A percentile compares a stretch with the other conserved stretches of the same genome.
These are phyloP conservation scores for Inga leiocalycina DNA, from an alignment of 306 rosid genomes.

Conservation along the genomic window DNA sequence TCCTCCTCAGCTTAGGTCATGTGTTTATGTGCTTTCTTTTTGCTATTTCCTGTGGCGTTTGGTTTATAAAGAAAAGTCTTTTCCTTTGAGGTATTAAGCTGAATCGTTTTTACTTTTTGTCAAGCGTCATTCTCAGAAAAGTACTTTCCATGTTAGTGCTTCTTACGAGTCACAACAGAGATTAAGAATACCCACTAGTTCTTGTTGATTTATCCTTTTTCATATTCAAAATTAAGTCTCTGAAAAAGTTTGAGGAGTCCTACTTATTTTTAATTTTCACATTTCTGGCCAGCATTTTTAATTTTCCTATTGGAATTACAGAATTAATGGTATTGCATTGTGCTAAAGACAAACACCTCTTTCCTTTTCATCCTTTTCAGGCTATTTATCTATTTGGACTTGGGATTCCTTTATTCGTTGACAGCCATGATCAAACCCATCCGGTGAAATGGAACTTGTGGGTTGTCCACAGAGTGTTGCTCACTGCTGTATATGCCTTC, in stretches of 20 bases:
- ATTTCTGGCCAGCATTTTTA: not conserved
- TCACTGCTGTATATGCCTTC: constrained; percentile 68
- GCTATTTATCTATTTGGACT: constrained; percentile 78
- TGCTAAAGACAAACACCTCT: constrained; percentile 21
- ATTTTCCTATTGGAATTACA: not conserved
- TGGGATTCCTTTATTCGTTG: constrained; percentile 80
- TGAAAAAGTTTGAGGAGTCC: not conserved
- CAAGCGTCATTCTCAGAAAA: not conserved
- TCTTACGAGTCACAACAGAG: not conserved
- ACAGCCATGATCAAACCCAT: constrained; percentile 46
- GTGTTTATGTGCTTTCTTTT: not conserved
- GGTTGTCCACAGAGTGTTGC: constrained; percentile 78
- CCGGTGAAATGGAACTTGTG: constrained; percentile 80
- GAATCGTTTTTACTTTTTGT: not conserved
- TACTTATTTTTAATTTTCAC: not conserved
- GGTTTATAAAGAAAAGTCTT: not conserved
- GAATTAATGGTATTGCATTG: not conserved
- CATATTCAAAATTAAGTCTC: not conserved
- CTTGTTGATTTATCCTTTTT: not conserved
- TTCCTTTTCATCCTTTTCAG: constrained; percentile 58
- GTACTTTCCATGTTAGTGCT: not conserved
- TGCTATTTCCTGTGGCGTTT: not conserved
- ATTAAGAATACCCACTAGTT: not conserved
- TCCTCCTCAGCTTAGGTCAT: not conserved
- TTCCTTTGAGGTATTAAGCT: not conserved